Evolutionary conservation across 208 protist species (phyloP), one percentile per base, ranked within the genome.

Genomic region (Leishmania amazonensis): DNA sequence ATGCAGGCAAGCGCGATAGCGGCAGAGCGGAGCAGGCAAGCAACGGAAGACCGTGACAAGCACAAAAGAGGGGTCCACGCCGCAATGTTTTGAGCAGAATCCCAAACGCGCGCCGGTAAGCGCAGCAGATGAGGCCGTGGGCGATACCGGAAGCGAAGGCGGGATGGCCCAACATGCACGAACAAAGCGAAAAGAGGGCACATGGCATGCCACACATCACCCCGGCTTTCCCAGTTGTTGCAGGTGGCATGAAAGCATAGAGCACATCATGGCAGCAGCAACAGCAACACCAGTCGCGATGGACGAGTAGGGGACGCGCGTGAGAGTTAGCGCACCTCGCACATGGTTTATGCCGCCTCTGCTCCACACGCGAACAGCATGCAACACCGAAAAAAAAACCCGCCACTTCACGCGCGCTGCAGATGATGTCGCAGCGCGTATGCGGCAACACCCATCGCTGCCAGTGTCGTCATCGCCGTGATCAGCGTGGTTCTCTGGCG

Each of bases 341-440:
- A 28, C 17, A 28, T 9, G 2, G 21, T 21, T 38, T 54, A 11
- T 35, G 2, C 45, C 47, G 45, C 21, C 35, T 38, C 70, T 2
- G 21, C 45, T 75, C 45, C 70, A 75, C 45, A 31, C 45, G 8
- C 21, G n/a, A 54, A 17, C 70, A 19, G 19, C 42, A 73, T 28
- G 3, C 24, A 31, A 21, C 3, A 31, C 58, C 15, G 19, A 38
- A 70, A 31, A 70, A 2, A 1, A 35, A 38, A 9, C 5, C 40
- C 51, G 17, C 28, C 65, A 38, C 68, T 2, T 76, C 57, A 83
- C 35, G 72, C 60, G 51, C 24, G 74, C 62, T 79, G 74, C 19
- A 67, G 31, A 21, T 35, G 40, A n/a, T 65, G 75, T 75, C 65
- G 67, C 45, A 79, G 47, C 11, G 54, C 73, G 31, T 65, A 79